Evolutionary conservation across 495 filamentous ascomycete genomes (phyloP).

Genomic region (Penicillium pulvis): DNA sequence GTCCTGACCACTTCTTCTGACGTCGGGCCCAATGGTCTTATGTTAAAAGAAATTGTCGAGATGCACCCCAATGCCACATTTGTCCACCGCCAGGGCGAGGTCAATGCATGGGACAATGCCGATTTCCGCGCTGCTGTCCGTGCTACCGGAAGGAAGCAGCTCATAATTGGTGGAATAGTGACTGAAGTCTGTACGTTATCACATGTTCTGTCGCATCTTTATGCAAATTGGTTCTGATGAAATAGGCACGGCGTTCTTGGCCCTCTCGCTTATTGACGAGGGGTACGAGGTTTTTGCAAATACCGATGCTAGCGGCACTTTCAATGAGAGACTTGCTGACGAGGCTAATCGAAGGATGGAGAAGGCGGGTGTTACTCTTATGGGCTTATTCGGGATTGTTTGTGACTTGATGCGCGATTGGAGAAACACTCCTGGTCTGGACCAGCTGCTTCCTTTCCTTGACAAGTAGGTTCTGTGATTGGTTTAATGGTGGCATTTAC

Average conservation of each 20-base stretch:
- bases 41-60: constrained; percentile 69
- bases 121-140: constrained; percentile 68
- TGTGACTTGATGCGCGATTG: constrained; percentile 80
- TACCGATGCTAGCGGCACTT: constrained; percentile 70
- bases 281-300: constrained; percentile 81
- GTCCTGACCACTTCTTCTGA: constrained; percentile 72
- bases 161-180: constrained; percentile 73
- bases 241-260: constrained; percentile 66
- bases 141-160: constrained; percentile 66
- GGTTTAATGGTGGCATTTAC: not conserved
- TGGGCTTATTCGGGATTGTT: constrained; percentile 67
- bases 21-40: constrained; percentile 61
- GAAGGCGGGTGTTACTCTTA: constrained; percentile 63
- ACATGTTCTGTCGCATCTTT: not conserved
- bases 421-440: constrained; percentile 66
- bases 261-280: constrained; percentile 67
- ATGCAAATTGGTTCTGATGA: constrained; percentile 3
- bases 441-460: constrained; percentile 63
- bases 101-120: constrained; percentile 78
- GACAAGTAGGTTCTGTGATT: constrained; percentile 50
- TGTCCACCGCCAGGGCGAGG: constrained; percentile 71
- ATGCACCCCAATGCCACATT: constrained; percentile 69
- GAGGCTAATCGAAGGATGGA: constrained; percentile 69
- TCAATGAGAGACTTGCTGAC: constrained; percentile 55
- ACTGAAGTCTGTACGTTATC: constrained; percentile 70